Conservation (phyloP, 2,329 filamentous ascomycete genomes). For the Xylariomycetidae sp. region DNA sequence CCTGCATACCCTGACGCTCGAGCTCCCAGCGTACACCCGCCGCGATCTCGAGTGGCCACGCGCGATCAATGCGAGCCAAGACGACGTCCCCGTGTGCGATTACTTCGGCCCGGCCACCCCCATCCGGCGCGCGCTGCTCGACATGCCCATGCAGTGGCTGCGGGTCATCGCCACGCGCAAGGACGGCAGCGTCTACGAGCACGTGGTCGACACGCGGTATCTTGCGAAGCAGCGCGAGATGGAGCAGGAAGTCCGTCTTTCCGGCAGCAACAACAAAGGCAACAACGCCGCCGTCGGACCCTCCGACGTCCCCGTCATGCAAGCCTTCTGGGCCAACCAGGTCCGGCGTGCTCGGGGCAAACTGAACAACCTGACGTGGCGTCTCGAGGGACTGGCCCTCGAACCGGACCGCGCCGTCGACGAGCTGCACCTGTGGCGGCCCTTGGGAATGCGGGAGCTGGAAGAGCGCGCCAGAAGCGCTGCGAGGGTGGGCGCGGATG, state of each 20-base stretch:
- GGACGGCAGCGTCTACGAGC: constrained; percentile 7
- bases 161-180: constrained; percentile 27
- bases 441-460: too few relatives aligned
- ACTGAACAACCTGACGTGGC: constrained; percentile 12
- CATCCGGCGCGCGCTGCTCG: constrained; percentile 26
- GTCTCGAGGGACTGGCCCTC: constrained; percentile 17
- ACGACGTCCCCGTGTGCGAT: constrained; percentile 28
- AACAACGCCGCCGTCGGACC: neutral
- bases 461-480: too few relatives aligned
- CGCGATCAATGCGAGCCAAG: constrained; percentile 5
- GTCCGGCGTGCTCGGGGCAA: constrained; percentile 1
- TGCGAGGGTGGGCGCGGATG: too few relatives aligned
- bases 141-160: constrained; percentile 31
- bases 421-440: constrained; percentile 12
- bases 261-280: constrained; percentile 1
- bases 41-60: constrained; percentile 4
- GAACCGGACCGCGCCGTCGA: constrained; percentile 13
- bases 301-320: constrained; percentile 11
- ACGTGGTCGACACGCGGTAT: constrained; percentile 16
- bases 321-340: constrained; percentile 3
- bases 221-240: constrained; percentile 4
- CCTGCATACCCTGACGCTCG: constrained; percentile 37
- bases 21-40: constrained; percentile 28
- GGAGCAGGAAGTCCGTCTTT: neutral
- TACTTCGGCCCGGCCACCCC: constrained; percentile 27